These are phyloP conservation scores for Fraxinus xanthoxyloides DNA, from an alignment of 305 asterid genomes.

Conservation along the genomic window DNA sequence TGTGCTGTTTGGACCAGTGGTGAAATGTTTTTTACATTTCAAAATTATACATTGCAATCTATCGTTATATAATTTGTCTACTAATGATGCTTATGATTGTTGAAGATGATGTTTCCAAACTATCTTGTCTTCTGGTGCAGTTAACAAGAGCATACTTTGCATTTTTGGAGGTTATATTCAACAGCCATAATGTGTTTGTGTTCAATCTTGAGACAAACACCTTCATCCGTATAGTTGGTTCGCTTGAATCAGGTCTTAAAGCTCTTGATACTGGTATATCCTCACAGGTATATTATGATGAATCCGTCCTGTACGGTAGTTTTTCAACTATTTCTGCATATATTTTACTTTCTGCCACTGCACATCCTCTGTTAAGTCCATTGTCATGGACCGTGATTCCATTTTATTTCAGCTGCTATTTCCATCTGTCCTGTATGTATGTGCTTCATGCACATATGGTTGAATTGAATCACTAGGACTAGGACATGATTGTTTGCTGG, in stretches of 20 bases:
- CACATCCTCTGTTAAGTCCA: constrained; percentile 1
- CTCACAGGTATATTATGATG: constrained; percentile 64
- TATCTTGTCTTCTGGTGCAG: constrained; percentile 43
- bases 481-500: not conserved
- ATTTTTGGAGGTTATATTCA: constrained; percentile 87
- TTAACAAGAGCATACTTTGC: constrained; percentile 88
- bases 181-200: constrained; percentile 67
- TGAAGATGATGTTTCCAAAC: not conserved
- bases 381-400: not conserved
- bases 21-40: not conserved
- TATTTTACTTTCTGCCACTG: constrained; percentile 2
- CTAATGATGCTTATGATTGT: not conserved
- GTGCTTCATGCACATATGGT: not conserved
- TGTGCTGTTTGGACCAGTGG: not conserved
- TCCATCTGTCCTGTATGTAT: not conserved
- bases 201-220: constrained; percentile 78
- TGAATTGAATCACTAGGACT: not conserved
- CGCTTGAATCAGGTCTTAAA: constrained; percentile 92
- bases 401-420: not conserved
- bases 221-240: constrained; percentile 85
- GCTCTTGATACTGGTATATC: constrained; percentile 83
- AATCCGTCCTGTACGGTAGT: constrained; percentile 5
- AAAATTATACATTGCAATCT: not conserved
- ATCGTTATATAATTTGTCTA: not conserved
- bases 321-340: constrained; percentile 13